A percentile compares a stretch with the other conserved stretches of the same genome.
These are phyloP conservation scores for Colletotrichum simmondsii DNA, from an alignment of 2,329 filamentous ascomycete species.

Conservation along the genomic window DNA sequence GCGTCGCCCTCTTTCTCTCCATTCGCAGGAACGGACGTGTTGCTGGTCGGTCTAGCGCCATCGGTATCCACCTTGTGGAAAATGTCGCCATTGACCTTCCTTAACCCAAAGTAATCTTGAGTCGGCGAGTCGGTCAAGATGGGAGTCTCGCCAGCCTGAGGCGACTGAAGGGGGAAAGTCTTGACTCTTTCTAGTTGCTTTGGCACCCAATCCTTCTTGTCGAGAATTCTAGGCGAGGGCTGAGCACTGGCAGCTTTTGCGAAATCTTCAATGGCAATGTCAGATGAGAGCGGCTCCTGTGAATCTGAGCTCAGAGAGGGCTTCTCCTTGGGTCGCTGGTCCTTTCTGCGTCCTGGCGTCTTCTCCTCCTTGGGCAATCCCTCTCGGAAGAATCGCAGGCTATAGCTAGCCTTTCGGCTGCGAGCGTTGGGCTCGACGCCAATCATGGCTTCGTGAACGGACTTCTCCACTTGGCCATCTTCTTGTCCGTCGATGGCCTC, in stretches of 20 bases:
- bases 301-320: slow-evolving; percentile 49
- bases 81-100: slow-evolving; percentile 34
- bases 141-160: slow-evolving; percentile 27
- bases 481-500: slow-evolving; percentile 55
- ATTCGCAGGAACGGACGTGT: slow-evolving; percentile 25
- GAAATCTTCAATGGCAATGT: slow-evolving; percentile 34
- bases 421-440: slow-evolving; percentile 71
- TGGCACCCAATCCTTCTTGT: slow-evolving; percentile 36
- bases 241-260: slow-evolving; percentile 24
- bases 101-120: slow-evolving; percentile 34
- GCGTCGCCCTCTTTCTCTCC: slow-evolving; percentile 13
- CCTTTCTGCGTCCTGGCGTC: slow-evolving; percentile 57
- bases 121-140: slow-evolving; percentile 34
- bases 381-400: slow-evolving; percentile 74
- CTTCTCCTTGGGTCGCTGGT: slow-evolving; percentile 56
- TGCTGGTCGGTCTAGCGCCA: neutral
- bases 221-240: slow-evolving; percentile 36
- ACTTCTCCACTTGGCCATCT: slow-evolving; percentile 71
- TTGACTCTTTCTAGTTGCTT: slow-evolving; percentile 26
- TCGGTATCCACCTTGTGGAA: slow-evolving; percentile 34
- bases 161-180: slow-evolving; percentile 31
- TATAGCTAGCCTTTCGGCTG: slow-evolving; percentile 76
- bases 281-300: slow-evolving; percentile 19
- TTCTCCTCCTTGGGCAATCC: slow-evolving; percentile 70
- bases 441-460: slow-evolving; percentile 70